phyloP scores from a whole-genome alignment of 163 green algal species.

The Volvox carteri region DNA sequence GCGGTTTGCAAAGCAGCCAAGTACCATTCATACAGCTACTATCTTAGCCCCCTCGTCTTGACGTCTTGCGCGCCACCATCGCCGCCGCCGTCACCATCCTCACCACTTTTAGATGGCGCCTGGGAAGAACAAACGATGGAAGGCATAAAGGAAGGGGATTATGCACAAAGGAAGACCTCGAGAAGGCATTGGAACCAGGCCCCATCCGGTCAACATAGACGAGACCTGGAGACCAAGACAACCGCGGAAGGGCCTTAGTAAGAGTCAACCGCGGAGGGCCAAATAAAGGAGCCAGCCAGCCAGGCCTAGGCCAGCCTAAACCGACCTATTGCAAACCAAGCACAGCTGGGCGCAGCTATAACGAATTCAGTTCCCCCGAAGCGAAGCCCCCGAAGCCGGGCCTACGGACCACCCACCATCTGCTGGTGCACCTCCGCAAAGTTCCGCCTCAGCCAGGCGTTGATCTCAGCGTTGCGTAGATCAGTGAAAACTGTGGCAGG shows the following conservation, averaged over 20 bases:
- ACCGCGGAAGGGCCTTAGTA: too few relatives aligned
- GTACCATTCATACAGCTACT: too few relatives aligned
- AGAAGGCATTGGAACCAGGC: too few relatives aligned
- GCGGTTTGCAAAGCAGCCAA: too few relatives aligned
- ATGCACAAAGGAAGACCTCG: too few relatives aligned
- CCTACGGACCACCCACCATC: conserved; percentile 25
- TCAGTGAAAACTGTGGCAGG: conserved; percentile 52
- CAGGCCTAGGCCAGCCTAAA: too few relatives aligned
- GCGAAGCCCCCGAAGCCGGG: too few relatives aligned
- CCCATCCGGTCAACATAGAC: neutral
- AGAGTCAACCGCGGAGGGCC: too few relatives aligned
- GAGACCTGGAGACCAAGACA: neutral
- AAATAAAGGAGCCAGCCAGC: too few relatives aligned
- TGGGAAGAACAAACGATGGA: neutral
- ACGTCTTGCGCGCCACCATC: neutral
- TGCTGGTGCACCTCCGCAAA: conserved; percentile 24
- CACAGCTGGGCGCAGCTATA: too few relatives aligned
- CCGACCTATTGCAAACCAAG: too few relatives aligned
- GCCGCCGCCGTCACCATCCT: neutral
- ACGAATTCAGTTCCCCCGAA: too few relatives aligned
- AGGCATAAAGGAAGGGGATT: neutral
- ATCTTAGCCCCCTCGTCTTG: neutral
- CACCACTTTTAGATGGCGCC: neutral
- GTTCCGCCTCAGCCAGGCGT: neutral
- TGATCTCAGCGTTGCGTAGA: conserved; percentile 10